phyloP scores from a whole-genome alignment of 495 filamentous ascomycete species.

The Parachaetomium inaequale region DNA sequence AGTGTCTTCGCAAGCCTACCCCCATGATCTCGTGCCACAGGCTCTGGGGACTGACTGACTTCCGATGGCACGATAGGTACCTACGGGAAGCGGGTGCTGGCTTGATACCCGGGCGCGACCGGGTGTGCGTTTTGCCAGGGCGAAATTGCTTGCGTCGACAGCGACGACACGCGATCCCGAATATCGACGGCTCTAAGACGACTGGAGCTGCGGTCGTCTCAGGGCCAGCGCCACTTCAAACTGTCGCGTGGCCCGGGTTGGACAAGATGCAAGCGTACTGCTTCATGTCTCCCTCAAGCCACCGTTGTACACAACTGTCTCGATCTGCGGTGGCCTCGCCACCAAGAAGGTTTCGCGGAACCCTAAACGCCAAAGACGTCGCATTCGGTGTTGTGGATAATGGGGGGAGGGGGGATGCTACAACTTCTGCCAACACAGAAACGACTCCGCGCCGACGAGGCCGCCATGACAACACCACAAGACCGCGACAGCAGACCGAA shows the following conservation, averaged over 20 bases:
- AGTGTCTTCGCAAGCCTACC: background rate
- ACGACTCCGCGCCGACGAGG: background rate
- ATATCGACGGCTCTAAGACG: background rate
- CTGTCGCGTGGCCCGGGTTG: slow-evolving; percentile 17
- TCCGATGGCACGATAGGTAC: slow-evolving; percentile 6
- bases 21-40: background rate
- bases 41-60: background rate
- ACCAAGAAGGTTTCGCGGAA: background rate
- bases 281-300: slow-evolving; percentile 14
- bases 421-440: background rate
- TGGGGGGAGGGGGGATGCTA: background rate
- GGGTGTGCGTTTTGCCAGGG: background rate
- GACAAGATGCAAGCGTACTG: slow-evolving; percentile 11
- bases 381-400: background rate
- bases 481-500: background rate
- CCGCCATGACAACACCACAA: background rate
- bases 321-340: background rate
- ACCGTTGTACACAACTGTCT: slow-evolving; percentile 13
- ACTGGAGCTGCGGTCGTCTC: background rate
- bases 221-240: slow-evolving; percentile 6
- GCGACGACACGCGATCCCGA: slow-evolving; percentile 6
- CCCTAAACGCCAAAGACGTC: background rate
- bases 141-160: background rate
- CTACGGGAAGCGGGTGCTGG: background rate
- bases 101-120: background rate